A percentile compares a stretch with the other conserved stretches of the same genome.
Conservation (phyloP, 106 monocot genomes). For the Acorus calamus region DNA sequence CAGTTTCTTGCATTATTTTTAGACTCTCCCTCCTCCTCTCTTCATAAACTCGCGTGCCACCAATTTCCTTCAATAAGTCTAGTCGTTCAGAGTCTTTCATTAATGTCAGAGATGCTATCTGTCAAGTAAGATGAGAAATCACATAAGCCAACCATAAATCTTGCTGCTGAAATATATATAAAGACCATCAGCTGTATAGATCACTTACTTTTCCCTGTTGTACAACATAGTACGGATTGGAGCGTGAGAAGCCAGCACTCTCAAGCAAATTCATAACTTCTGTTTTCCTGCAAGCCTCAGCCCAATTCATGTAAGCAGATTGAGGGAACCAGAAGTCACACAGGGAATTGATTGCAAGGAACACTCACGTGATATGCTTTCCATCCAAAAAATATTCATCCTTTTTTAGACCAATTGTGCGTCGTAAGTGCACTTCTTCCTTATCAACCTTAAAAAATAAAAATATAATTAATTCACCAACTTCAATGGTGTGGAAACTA, state of each 20-base stretch:
- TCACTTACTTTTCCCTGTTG: constrained; percentile 87
- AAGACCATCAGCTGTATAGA: background rate
- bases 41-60: constrained; percentile 94
- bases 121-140: constrained; percentile 2
- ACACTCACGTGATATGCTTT: constrained; percentile 84
- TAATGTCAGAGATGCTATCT: constrained; percentile 90
- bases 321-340: background rate
- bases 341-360: background rate
- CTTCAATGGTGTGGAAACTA: too few species aligned
- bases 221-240: constrained; percentile 99
- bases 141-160: background rate
- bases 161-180: background rate
- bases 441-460: constrained; percentile 70
- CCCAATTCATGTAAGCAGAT: background rate
- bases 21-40: constrained; percentile 91
- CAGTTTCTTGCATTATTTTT: constrained; percentile 99
- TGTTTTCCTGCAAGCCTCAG: constrained; percentile 53
- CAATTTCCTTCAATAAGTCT: constrained; percentile 95
- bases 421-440: constrained; percentile 73
- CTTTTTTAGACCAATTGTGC: constrained; percentile 90
- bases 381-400: constrained; percentile 97
- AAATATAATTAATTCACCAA: background rate
- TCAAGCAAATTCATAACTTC: constrained; percentile 99
- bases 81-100: constrained; percentile 97
- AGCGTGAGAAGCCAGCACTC: constrained; percentile 98